Percentiles rank a stretch among this genome's conserved stretches.
These are phyloP conservation scores for Tolypocladium pustulatum DNA, from an alignment of 2,329 filamentous ascomycete species.

Conservation along the genomic window DNA sequence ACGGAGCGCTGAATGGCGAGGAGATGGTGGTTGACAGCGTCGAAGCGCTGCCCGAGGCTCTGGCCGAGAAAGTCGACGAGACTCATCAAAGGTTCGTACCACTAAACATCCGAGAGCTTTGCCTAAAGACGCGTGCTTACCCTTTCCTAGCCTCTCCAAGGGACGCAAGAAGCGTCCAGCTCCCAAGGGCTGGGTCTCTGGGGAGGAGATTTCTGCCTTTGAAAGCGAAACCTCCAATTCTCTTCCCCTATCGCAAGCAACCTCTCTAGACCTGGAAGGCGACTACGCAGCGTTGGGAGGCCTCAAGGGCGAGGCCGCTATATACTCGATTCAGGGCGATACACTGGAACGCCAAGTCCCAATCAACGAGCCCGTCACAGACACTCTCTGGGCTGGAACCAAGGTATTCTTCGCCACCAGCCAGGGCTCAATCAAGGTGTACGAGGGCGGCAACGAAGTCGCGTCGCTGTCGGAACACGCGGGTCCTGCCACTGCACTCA, in stretches of 20 bases:
- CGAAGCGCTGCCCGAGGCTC: conserved; percentile 60
- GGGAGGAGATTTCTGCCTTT: conserved; percentile 53
- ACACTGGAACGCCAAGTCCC: conserved; percentile 58
- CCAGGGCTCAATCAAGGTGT: conserved; percentile 71
- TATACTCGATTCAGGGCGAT: conserved; percentile 64
- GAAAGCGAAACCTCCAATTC: conserved; percentile 33
- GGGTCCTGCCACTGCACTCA: conserved; percentile 66
- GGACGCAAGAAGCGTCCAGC: conserved; percentile 81
- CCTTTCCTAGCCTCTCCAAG: conserved; percentile 60
- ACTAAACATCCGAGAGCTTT: not conserved
- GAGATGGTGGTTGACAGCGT: conserved; percentile 82
- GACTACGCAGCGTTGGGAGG: conserved; percentile 66
- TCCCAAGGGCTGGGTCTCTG: conserved; percentile 74
- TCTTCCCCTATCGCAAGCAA: conserved; percentile 35
- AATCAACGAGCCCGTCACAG: conserved; percentile 58
- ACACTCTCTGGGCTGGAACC: conserved; percentile 52
- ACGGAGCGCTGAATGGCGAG: conserved; percentile 52
- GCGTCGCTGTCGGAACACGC: conserved; percentile 72
- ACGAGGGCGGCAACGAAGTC: conserved; percentile 58
- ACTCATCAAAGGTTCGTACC: conserved; percentile 65
- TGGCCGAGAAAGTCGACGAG: conserved; percentile 65
- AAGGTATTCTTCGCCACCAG: conserved; percentile 64
- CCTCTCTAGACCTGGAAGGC: conserved; percentile 40
- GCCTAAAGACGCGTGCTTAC: conserved; percentile 5
- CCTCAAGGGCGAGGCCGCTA: conserved; percentile 59